phyloP scores from a whole-genome alignment of 345 rosid genomes.

The Eucalyptus sideroxylon region DNA sequence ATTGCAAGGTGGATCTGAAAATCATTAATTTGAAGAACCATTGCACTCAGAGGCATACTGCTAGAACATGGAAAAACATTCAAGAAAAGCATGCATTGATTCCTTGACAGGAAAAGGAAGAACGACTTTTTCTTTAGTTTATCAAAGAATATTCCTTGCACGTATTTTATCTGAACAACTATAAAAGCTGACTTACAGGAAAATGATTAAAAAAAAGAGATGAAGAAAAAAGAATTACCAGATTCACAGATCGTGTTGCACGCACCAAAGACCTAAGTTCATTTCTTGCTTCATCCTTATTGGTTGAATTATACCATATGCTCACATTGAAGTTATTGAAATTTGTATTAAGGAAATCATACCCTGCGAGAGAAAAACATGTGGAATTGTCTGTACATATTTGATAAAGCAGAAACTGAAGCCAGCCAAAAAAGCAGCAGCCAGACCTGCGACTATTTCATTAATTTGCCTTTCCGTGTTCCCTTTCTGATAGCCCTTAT shows the following conservation, averaged over 20 bases:
- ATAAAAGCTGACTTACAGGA: neutral
- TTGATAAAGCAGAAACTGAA: neutral
- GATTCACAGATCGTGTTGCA: conserved; percentile 67
- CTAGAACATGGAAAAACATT: neutral
- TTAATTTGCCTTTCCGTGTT: conserved; percentile 43
- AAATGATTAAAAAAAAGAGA: neutral
- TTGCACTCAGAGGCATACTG: neutral
- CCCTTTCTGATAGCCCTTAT: conserved; percentile 58
- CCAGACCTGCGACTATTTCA: conserved; percentile 70
- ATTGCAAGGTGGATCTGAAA: neutral
- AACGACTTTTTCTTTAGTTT: neutral
- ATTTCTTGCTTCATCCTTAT: conserved; percentile 4
- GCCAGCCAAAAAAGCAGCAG: neutral
- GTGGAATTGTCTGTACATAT: neutral
- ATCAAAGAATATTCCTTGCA: neutral
- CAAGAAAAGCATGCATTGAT: neutral
- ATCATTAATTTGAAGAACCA: neutral
- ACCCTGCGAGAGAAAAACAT: neutral
- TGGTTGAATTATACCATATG: conserved; percentile 79
- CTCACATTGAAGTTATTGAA: conserved; percentile 39
- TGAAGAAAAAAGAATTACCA: conserved; percentile 34
- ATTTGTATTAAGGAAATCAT: conserved; percentile 68
- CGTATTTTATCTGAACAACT: neutral
- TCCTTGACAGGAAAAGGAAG: neutral
- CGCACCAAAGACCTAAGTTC: conserved; percentile 22